Conservation (phyloP, 2,329 filamentous ascomycete species). For the Colletotrichum paranaense region DNA sequence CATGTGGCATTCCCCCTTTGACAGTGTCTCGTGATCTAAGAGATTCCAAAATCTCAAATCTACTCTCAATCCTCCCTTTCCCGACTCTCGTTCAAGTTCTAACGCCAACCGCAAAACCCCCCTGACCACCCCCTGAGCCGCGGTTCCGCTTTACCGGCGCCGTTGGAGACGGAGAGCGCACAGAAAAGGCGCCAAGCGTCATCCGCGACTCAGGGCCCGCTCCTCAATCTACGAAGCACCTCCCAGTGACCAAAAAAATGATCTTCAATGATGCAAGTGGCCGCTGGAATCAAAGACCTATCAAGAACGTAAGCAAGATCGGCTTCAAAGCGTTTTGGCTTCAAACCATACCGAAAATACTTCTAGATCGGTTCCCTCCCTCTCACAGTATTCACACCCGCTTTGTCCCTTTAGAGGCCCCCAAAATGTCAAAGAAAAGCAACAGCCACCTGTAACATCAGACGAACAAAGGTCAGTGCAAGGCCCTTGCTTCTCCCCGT, state of each 20-base stretch:
- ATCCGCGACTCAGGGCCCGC: not conserved
- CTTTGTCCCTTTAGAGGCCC: constrained; percentile 8
- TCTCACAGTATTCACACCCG: not conserved
- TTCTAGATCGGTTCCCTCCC: not conserved
- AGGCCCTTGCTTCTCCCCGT: constrained; percentile 1
- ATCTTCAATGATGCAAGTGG: not conserved
- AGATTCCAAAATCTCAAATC: not conserved
- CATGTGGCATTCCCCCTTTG: not conserved
- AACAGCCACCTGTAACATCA: constrained; percentile 29
- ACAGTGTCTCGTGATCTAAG: not conserved
- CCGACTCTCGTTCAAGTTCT: not conserved
- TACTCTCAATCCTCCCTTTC: not conserved
- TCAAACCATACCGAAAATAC: not conserved
- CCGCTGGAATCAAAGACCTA: not conserved
- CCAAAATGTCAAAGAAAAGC: not conserved
- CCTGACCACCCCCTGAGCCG: constrained; percentile 9
- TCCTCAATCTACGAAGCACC: not conserved
- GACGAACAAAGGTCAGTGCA: constrained; percentile 32
- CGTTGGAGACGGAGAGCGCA: not conserved
- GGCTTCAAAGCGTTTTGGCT: not conserved
- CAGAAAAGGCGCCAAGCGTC: not conserved
- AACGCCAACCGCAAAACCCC: not conserved
- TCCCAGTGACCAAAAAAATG: not conserved
- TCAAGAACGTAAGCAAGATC: not conserved
- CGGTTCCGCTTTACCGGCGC: constrained; percentile 24